phyloP scores from a whole-genome alignment of 768 basidiomycete genomes.

The Xerocomellus intermedius region DNA sequence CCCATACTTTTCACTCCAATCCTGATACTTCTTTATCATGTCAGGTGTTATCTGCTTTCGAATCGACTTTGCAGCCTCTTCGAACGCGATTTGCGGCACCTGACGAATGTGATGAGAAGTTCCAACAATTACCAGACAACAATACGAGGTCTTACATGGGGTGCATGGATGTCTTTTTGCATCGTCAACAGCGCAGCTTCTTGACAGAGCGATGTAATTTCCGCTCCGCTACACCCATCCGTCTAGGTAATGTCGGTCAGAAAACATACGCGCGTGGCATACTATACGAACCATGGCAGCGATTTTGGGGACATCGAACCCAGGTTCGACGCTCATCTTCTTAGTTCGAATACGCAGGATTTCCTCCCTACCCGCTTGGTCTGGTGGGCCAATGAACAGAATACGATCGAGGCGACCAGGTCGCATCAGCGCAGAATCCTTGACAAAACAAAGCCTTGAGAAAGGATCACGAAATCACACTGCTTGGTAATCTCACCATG shows the following conservation, averaged over 20 bases:
- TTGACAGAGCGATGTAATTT: conserved; percentile 88
- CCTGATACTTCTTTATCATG: conserved; percentile 66
- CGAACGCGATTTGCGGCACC: conserved; percentile 75
- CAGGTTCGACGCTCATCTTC: conserved; percentile 78
- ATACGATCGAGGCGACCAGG: conserved; percentile 94
- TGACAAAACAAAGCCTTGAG: neutral
- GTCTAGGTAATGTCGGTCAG: conserved; percentile 51
- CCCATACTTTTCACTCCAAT: conserved; percentile 56
- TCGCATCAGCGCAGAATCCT: conserved; percentile 95
- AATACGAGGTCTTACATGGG: conserved; percentile 51
- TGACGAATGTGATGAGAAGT: conserved; percentile 29
- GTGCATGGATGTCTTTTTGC: conserved; percentile 79
- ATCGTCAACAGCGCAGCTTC: conserved; percentile 93
- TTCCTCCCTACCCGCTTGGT: conserved; percentile 73
- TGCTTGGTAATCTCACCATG: conserved; percentile 53
- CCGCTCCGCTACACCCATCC: conserved; percentile 94
- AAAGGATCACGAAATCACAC: neutral
- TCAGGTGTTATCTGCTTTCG: conserved; percentile 83
- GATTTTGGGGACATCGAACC: conserved; percentile 63
- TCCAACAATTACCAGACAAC: neutral
- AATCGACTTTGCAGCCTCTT: conserved; percentile 66
- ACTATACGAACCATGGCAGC: conserved; percentile 56
- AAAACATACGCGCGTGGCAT: neutral
- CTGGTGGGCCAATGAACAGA: conserved; percentile 91
- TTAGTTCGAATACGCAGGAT: conserved; percentile 77